phyloP scores from a whole-genome alignment of 148 eudicot genomes.

The Chenopodium formosanum region DNA sequence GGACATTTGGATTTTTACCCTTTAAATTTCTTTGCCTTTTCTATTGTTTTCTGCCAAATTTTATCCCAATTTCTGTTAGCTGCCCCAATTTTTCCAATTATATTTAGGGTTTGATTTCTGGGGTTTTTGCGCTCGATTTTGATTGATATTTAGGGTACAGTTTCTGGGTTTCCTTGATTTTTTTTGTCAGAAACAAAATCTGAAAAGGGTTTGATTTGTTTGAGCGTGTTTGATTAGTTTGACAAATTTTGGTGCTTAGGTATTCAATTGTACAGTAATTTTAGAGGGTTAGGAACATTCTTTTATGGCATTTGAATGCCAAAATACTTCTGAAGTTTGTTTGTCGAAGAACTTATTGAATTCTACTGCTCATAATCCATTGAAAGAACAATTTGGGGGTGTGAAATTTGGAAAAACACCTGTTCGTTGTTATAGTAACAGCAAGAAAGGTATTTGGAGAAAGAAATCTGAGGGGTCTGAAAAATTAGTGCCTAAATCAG shows the following conservation, averaged over 20 bases:
- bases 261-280: not conserved
- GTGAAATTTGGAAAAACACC: constrained; percentile 23
- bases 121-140: too few relatives aligned
- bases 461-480: constrained; percentile 37
- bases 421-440: constrained; percentile 16
- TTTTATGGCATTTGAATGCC: constrained; percentile 98
- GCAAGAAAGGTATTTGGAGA: constrained; percentile 20
- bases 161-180: not conserved
- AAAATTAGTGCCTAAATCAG: constrained; percentile 20
- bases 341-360: constrained; percentile 33
- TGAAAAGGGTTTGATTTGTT: constrained; percentile 14
- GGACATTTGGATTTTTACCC: not conserved
- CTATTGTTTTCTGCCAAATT: not conserved
- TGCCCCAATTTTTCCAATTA: not conserved
- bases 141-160: not conserved
- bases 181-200: not conserved
- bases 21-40: not conserved
- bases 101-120: not conserved
- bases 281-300: constrained; percentile 21
- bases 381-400: constrained; percentile 32
- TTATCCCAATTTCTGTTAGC: too few relatives aligned
- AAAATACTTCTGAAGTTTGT: constrained; percentile 35
- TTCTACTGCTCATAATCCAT: constrained; percentile 34
- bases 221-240: constrained; percentile 5
- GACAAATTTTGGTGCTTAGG: not conserved